Percentiles rank a stretch among this genome's conserved stretches.
Conservation (phyloP, 768 basidiomycete species). For the Lactarius deliciosus region DNA sequence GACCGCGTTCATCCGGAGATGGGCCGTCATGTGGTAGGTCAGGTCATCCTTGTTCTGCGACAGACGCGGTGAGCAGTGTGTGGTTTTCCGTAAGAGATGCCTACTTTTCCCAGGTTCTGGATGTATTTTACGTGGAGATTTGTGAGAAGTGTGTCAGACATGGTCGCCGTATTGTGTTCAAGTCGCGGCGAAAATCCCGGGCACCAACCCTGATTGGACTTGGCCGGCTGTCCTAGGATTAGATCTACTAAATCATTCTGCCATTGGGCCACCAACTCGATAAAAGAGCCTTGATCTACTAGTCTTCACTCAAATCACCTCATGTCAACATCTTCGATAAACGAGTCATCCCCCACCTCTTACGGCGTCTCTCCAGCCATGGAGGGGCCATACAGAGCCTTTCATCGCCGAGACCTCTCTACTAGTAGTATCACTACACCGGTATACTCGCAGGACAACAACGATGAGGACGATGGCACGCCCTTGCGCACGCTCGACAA, state of each 20-base stretch:
- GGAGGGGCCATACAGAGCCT: background rate
- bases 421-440: slow-evolving; percentile 25
- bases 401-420: slow-evolving; percentile 21
- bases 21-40: slow-evolving; percentile 85
- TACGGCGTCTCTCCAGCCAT: slow-evolving; percentile 23
- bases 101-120: slow-evolving; percentile 67
- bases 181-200: background rate
- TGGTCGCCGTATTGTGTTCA: background rate
- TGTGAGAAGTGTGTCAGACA: slow-evolving; percentile 39
- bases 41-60: slow-evolving; percentile 79
- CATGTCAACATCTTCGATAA: slow-evolving; percentile 18
- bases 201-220: background rate
- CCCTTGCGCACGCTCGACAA: slow-evolving; percentile 54
- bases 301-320: background rate
- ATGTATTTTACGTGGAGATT: slow-evolving; percentile 75
- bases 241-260: background rate
- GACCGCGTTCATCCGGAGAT: slow-evolving; percentile 91
- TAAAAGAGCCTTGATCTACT: background rate
- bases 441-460: slow-evolving; percentile 16
- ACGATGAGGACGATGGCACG: slow-evolving; percentile 5
- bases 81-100: background rate
- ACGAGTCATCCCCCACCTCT: slow-evolving; percentile 25
- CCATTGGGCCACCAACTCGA: slow-evolving; percentile 3
- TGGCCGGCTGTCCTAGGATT: no score
- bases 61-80: background rate